Base-by-base conservation (phyloP, 805 yeast species). In the Hanseniaspora vineae region DNA sequence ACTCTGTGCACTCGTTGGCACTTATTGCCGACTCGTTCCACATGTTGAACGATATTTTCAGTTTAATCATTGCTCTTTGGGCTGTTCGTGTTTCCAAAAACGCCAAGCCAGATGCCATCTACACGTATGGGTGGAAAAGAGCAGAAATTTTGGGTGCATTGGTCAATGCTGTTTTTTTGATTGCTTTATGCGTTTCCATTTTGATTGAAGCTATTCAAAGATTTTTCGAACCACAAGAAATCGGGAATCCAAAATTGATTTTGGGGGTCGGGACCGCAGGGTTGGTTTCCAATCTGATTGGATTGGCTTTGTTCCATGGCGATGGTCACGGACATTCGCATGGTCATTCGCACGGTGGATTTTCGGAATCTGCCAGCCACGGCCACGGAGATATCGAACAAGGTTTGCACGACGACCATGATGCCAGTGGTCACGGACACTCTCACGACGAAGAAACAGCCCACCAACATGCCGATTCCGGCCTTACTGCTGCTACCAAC, bases 121-220 rank as follows among this genome's bases (percentile, higher is more conserved):
- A 85, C 67, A 92, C 97, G 2, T 90, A 92, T 58, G 98, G 98
- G 15, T 87, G 97, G 95, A 95, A 90, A 64, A 75, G 98, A 55
- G 97, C 97, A 5, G 98, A 90, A 65, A 89, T 90, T 46, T 71
- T 90, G 51, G 98, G 98, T 49, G 98, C 97, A 9, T 72, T 90
- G 50, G 77, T 90, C 54, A 90, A 90, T 60, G 96, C 96, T 2
- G 96, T 92, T 10, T 92, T 92, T 57, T 65, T 90, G 54, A 71
- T 92, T 54, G 97, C 97, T 1, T 73, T 90, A 52, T 90, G 98
- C 62, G 81, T 92, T 59, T 81, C 96, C 31, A 92, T 90, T 54
- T 76, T 85, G 55, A 79, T 92, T 52, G 98, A 90, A 66, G 97
- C 97, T 6, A 67, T 90, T 50, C 96, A 89, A 66, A 76, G 98